These are phyloP conservation scores for Coemansia sp. DNA, from an alignment of 192 early-diverging fungal genomes.

Conservation along the genomic window DNA sequence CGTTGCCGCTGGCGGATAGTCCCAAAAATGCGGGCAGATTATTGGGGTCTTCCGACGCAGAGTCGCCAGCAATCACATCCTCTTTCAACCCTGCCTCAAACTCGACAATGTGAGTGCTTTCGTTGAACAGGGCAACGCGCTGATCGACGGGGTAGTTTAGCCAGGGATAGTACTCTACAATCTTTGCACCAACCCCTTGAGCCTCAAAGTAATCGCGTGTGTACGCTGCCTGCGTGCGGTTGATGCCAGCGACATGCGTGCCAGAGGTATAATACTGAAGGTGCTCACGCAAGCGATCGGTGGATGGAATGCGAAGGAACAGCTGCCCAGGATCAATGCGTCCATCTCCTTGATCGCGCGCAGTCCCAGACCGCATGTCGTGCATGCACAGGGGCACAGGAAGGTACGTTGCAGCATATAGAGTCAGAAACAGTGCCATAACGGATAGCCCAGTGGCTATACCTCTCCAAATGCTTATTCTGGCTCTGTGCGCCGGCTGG, in stretches of 20 bases:
- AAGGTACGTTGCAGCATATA: neutral
- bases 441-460: slow-evolving; percentile 6
- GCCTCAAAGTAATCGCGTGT: slow-evolving; percentile 54
- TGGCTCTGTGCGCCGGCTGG: neutral
- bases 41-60: slow-evolving; percentile 58
- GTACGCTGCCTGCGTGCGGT: slow-evolving; percentile 50
- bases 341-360: slow-evolving; percentile 3
- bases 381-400: slow-evolving; percentile 9
- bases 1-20: slow-evolving; percentile 59
- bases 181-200: slow-evolving; percentile 57
- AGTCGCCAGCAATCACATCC: slow-evolving; percentile 61
- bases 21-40: slow-evolving; percentile 64
- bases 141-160: slow-evolving; percentile 57
- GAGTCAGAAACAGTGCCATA: slow-evolving; percentile 16
- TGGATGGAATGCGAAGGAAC: slow-evolving; percentile 49
- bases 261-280: slow-evolving; percentile 60
- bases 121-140: slow-evolving; percentile 54
- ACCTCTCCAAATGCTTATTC: neutral
- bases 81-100: slow-evolving; percentile 62
- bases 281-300: slow-evolving; percentile 38
- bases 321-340: slow-evolving; percentile 37
- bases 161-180: slow-evolving; percentile 62
- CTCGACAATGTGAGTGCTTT: slow-evolving; percentile 33
- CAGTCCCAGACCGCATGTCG: neutral
- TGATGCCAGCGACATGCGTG: slow-evolving; percentile 59